Base-by-base conservation (phyloP, 371 early-diverging fungal species). In the Mortierella sp. region DNA sequence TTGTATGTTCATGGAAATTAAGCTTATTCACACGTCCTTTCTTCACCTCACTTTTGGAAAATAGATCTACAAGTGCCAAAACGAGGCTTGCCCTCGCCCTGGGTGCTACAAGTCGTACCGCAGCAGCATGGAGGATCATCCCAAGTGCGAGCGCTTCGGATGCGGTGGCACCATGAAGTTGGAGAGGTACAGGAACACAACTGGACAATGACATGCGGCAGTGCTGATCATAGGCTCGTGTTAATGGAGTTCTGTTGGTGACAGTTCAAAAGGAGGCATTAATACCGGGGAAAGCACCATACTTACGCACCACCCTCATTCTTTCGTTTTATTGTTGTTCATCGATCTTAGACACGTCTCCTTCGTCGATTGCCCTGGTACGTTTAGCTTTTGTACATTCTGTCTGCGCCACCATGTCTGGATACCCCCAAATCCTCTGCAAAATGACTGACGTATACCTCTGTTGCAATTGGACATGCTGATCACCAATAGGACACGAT, bases 361-460 rank as follows among this genome's bases (percentile, higher is more conserved):
- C 32, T 99, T 99, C 93, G 99, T 99, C 74, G 99, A 99, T 92
- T 99, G 99, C 89, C 99, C 99, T 63, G 99, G 99, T 78, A 84
- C 29, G 14, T 41, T 44, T 74, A 4, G 21, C 48, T 44, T 54
- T n/a, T 54, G 73, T 35, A 16, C 5, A 18, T 65, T 8, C 6
- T 44, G 32, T 27, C 32, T 60, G 21, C 43, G 43, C 54, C 18
- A 49, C 49, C 60, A 27, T 21, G n/a, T 32, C 32, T 38, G 54
- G 27, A 54, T 48, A 35, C 21, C 6, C 10, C 38, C 21, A 18
- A 51, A 35, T 54, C 8, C 27, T 27, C 8, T 46, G 10, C 43
- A 24, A 21, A 35, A 38, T 63, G 8, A 8, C 68, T 68, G 35
- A 73, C 54, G 5, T 44, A 18, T 43, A 2, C 35, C 44, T 21